A percentile compares a stretch with the other conserved stretches of the same genome.
phyloP scores from a whole-genome alignment of 1,139 yeast species.

The Kurtzmaniella quercitrusa region DNA sequence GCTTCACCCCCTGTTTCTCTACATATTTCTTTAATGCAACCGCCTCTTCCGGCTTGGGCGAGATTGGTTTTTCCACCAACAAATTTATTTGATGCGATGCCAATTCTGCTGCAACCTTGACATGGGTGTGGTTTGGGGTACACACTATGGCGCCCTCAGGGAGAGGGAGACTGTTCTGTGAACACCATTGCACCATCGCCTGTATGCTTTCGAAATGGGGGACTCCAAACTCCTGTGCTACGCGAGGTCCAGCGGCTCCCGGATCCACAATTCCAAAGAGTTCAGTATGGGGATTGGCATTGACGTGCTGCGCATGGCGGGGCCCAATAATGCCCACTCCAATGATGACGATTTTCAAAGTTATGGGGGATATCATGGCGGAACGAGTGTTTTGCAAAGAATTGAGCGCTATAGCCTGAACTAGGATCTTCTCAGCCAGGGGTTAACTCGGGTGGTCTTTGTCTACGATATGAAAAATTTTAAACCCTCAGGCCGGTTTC shows the following conservation, averaged over 20 bases:
- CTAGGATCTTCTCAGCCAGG: neutral
- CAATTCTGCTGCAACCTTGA: constrained; percentile 27
- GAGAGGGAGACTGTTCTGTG: constrained; percentile 11
- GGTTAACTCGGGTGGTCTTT: neutral
- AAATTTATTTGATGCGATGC: constrained; percentile 31
- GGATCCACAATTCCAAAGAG: constrained; percentile 37
- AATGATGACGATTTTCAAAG: constrained; percentile 21
- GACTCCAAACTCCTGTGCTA: constrained; percentile 23
- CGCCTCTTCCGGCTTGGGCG: constrained; percentile 28
- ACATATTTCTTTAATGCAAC: constrained; percentile 25
- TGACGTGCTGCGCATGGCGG: constrained; percentile 35
- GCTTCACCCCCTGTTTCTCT: constrained; percentile 18
- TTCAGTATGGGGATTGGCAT: constrained; percentile 20
- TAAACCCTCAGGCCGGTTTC: neutral
- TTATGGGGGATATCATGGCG: constrained; percentile 11
- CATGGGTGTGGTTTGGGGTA: constrained; percentile 39
- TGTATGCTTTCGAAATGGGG: constrained; percentile 24
- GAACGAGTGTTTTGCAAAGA: neutral
- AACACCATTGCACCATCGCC: constrained; percentile 25
- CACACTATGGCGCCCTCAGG: constrained; percentile 40
- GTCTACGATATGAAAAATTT: neutral
- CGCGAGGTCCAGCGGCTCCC: constrained; percentile 17
- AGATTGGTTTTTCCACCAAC: constrained; percentile 36
- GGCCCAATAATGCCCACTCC: constrained; percentile 45
- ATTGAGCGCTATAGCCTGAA: neutral